Percentiles rank a stretch among this genome's conserved stretches.
Conservation (phyloP, 2,329 filamentous ascomycete genomes). For the Xylariaceae sp. region DNA sequence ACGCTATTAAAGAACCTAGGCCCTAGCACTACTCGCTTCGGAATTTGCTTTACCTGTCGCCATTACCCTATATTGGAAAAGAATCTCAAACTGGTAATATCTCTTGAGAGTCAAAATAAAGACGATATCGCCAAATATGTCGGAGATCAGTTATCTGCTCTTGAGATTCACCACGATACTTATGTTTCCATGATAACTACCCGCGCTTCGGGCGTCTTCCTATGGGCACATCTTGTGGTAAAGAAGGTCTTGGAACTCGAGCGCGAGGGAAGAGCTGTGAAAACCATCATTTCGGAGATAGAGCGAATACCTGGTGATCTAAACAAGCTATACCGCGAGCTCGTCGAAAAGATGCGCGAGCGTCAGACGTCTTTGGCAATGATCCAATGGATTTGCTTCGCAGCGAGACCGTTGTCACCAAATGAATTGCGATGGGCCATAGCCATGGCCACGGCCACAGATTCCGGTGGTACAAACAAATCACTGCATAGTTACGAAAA, state of each 20-base stretch:
- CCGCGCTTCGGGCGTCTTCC: not conserved
- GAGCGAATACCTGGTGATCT: not conserved
- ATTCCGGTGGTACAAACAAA: not conserved
- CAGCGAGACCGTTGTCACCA: not conserved
- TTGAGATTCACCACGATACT: not conserved
- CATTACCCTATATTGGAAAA: not conserved
- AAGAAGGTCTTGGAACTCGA: not conserved
- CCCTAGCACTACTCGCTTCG: not conserved
- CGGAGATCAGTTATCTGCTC: not conserved
- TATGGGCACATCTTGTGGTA: not conserved
- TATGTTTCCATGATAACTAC: not conserved
- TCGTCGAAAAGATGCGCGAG: not conserved
- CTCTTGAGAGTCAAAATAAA: not conserved
- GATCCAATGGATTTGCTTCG: constrained; percentile 7
- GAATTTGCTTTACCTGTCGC: constrained; percentile 4
- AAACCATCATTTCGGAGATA: not conserved
- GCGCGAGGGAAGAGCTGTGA: not conserved
- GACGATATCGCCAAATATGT: not conserved
- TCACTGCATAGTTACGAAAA: not conserved
- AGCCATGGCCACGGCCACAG: not conserved
- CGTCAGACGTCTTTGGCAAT: not conserved
- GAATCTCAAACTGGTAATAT: not conserved
- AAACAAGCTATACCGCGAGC: not conserved
- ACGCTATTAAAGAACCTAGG: not conserved
- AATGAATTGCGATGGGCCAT: constrained; percentile 4